Evolutionary conservation across 2,329 filamentous ascomycete genomes (phyloP).

Genomic region (Ophiostoma populinum): DNA sequence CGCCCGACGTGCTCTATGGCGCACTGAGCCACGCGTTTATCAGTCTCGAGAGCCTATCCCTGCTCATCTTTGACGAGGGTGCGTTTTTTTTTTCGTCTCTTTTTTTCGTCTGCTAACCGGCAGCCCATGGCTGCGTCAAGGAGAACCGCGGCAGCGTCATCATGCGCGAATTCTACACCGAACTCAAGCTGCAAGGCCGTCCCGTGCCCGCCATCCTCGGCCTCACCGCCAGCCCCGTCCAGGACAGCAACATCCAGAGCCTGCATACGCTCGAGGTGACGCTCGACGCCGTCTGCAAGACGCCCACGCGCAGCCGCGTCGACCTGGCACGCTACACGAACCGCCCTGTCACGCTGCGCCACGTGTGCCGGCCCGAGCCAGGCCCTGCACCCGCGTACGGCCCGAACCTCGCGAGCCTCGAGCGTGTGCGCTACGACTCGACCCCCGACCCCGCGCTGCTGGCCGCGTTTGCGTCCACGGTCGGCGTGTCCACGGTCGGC

Average conservation of each 20-base stretch:
- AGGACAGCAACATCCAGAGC: slow-evolving; percentile 35
- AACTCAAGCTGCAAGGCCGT: slow-evolving; percentile 20
- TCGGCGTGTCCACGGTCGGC: not conserved
- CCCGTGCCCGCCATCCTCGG: slow-evolving; percentile 53
- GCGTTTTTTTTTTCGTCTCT: slow-evolving; percentile 8
- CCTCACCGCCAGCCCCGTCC: slow-evolving; percentile 63
- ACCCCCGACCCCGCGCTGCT: not conserved
- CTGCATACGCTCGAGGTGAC: slow-evolving; percentile 49
- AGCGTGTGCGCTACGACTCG: not conserved
- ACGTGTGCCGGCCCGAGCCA: slow-evolving; percentile 22
- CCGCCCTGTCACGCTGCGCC: slow-evolving; percentile 35
- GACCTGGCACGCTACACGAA: slow-evolving; percentile 55
- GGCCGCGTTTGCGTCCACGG: not conserved
- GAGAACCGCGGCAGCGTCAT: slow-evolving; percentile 50
- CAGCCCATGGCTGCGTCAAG: slow-evolving; percentile 57
- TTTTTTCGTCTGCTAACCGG: not conserved
- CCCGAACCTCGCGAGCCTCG: slow-evolving; percentile 28
- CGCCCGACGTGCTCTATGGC: slow-evolving; percentile 54
- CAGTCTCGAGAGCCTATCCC: slow-evolving; percentile 38
- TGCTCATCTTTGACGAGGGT: slow-evolving; percentile 79
- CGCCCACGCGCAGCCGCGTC: slow-evolving; percentile 49
- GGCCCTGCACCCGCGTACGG: not conserved
- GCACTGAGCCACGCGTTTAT: slow-evolving; percentile 63
- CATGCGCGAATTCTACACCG: slow-evolving; percentile 56
- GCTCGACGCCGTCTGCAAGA: slow-evolving; percentile 50